Conservation (phyloP, 2,329 filamentous ascomycete species). For the Zasmidium citrigriseum region DNA sequence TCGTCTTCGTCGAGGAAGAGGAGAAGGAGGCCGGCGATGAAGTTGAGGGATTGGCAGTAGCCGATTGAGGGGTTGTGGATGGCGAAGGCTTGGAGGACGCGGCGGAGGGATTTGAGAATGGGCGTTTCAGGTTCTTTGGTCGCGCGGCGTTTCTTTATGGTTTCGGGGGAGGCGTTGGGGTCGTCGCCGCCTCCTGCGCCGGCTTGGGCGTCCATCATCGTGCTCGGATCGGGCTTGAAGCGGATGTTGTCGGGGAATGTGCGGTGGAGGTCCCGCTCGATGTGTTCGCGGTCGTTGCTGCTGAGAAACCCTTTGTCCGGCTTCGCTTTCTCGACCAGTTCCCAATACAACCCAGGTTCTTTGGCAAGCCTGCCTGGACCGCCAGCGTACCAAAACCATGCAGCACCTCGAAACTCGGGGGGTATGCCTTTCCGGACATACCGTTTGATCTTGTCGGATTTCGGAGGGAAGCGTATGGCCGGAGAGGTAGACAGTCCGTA, state of each 20-base stretch:
- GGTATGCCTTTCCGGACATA: slow-evolving; percentile 93
- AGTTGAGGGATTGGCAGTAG: slow-evolving; percentile 95
- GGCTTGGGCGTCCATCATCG: slow-evolving; percentile 34
- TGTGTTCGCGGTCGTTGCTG: slow-evolving; percentile 79
- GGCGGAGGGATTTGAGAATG: slow-evolving; percentile 78
- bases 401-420: slow-evolving; percentile 89
- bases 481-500: slow-evolving; percentile 68
- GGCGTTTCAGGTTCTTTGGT: slow-evolving; percentile 63
- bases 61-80: slow-evolving; percentile 89
- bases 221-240: slow-evolving; percentile 69
- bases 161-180: slow-evolving; percentile 6
- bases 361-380: slow-evolving; percentile 77
- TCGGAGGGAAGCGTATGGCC: slow-evolving; percentile 76
- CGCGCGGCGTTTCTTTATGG: slow-evolving; percentile 33
- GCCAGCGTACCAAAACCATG: slow-evolving; percentile 95
- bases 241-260: slow-evolving; percentile 93
- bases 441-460: slow-evolving; percentile 79
- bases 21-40: slow-evolving; percentile 84
- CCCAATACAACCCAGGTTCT: slow-evolving; percentile 74
- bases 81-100: slow-evolving; percentile 85
- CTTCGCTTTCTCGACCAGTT: slow-evolving; percentile 58
- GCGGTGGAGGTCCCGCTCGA: slow-evolving; percentile 88
- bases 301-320: slow-evolving; percentile 63
- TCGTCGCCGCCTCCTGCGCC: slow-evolving; percentile 33
- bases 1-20: slow-evolving; percentile 80